Evolutionary conservation across 257 asterid genomes (phyloP).

Genomic region (Ocimum tenuiflorum): DNA sequence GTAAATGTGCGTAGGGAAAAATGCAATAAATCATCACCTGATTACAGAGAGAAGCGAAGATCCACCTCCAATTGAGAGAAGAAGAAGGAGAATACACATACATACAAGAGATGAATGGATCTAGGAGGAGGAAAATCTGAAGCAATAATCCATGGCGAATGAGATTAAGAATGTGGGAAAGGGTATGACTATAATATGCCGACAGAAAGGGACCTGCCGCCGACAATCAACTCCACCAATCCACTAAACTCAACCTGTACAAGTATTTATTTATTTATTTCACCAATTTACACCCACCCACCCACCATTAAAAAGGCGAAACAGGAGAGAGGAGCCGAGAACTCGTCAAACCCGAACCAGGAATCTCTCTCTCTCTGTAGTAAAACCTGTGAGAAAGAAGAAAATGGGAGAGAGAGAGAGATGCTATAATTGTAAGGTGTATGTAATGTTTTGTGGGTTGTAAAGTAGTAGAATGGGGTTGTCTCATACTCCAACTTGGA

Average conservation of each 20-base stretch:
- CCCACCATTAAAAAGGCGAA: background rate
- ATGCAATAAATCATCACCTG: background rate
- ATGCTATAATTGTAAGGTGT: constrained; percentile 12
- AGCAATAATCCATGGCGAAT: background rate
- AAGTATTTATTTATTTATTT: background rate
- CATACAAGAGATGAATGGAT: constrained; percentile 11
- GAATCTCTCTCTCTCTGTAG: too few species aligned
- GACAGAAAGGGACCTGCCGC: constrained; percentile 64
- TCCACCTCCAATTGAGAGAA: constrained; percentile 19
- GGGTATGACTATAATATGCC: constrained; percentile 12
- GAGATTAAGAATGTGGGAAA: too few species aligned
- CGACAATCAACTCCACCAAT: constrained; percentile 37
- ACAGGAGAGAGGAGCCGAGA: background rate
- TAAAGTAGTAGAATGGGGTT: constrained; percentile 39
- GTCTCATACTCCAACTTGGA: constrained; percentile 43
- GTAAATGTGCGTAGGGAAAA: too few species aligned
- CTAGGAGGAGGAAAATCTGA: background rate
- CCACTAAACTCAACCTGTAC: constrained; percentile 19
- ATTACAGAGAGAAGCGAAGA: constrained; percentile 9
- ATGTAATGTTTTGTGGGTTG: constrained; percentile 25
- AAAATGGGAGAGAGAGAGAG: constrained; percentile 12
- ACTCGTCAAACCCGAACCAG: too few species aligned
- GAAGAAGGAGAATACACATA: background rate
- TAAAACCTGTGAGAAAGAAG: background rate
- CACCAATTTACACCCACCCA: constrained; percentile 2